phyloP scores from a whole-genome alignment of 129 eudicot species.

The Logfia minima region DNA sequence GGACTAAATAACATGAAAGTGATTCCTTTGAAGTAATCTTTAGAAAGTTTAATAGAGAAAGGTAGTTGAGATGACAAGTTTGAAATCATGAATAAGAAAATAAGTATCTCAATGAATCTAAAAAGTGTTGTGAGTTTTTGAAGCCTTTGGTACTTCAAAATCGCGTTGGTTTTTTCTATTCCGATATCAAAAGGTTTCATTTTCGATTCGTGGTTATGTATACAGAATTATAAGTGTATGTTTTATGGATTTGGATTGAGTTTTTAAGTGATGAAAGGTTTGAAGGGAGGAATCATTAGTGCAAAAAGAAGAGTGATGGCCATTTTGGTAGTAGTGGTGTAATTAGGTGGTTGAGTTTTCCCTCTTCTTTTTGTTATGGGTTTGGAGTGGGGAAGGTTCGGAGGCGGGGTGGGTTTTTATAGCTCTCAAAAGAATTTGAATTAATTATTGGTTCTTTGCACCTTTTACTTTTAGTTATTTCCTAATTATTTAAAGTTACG shows the following conservation, averaged over 20 bases:
- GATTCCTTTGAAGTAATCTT: constrained; percentile 42
- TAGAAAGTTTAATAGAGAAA: constrained; percentile 37
- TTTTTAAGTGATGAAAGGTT: constrained; percentile 23
- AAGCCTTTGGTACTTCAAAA: constrained; percentile 37
- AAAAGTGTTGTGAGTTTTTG: constrained; percentile 53
- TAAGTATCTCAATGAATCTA: constrained; percentile 46
- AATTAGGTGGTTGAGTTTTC: not conserved
- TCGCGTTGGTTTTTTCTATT: constrained; percentile 52
- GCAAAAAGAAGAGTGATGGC: constrained; percentile 33
- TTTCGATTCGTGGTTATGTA: constrained; percentile 21
- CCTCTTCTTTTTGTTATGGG: not conserved
- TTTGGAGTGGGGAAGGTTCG: not conserved
- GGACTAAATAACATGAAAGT: constrained; percentile 46
- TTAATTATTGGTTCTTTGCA: constrained; percentile 5
- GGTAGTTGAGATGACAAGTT: constrained; percentile 50
- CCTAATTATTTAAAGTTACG: no score
- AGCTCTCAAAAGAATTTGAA: constrained; percentile 21
- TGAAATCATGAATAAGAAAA: constrained; percentile 48
- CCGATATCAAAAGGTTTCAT: constrained; percentile 53
- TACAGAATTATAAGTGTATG: not conserved
- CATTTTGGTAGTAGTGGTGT: not conserved
- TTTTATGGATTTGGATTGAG: not conserved
- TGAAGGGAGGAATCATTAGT: constrained; percentile 28
- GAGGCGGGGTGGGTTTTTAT: constrained; percentile 33
- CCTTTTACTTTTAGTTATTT: not conserved